Conservation (phyloP, 257 asterid genomes). For the Lantana camara region DNA sequence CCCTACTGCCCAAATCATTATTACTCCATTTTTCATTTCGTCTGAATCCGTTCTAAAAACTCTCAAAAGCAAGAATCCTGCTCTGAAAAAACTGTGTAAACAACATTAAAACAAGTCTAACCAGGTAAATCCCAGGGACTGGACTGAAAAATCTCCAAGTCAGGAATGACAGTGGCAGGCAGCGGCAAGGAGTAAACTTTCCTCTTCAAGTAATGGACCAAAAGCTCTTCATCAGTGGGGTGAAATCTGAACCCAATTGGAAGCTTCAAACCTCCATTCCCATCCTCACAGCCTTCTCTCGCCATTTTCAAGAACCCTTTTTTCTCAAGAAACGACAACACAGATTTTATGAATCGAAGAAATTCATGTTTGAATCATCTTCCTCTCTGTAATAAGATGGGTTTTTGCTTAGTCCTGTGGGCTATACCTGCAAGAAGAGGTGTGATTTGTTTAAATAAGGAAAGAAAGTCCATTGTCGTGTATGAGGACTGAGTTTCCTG, state of each 20-base stretch:
- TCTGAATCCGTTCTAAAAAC: too few relatives aligned
- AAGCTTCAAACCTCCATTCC: constrained; percentile 22
- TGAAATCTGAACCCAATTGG: constrained; percentile 61
- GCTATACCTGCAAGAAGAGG: too few relatives aligned
- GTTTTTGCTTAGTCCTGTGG: too few relatives aligned
- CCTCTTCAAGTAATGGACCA: constrained; percentile 52
- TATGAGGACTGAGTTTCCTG: background rate
- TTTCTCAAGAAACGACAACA: background rate
- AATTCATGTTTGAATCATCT: constrained; percentile 4
- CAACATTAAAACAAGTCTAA: background rate
- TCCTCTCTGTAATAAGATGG: background rate
- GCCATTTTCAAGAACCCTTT: background rate
- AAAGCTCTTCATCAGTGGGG: constrained; percentile 53
- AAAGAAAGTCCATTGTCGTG: constrained; percentile 5
- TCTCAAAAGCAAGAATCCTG: too few relatives aligned
- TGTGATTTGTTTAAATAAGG: constrained; percentile 5
- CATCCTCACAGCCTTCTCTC: constrained; percentile 20
- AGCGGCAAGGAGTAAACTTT: constrained; percentile 44
- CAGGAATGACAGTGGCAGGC: constrained; percentile 50
- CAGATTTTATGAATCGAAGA: constrained; percentile 6
- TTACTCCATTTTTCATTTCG: too few relatives aligned
- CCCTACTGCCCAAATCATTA: too few relatives aligned
- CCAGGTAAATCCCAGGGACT: constrained; percentile 64
- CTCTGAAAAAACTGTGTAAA: background rate
- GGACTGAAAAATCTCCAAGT: constrained; percentile 35